Base-by-base conservation (phyloP, 1,284 basidiomycete genomes). In the Coniferiporia weirii region DNA sequence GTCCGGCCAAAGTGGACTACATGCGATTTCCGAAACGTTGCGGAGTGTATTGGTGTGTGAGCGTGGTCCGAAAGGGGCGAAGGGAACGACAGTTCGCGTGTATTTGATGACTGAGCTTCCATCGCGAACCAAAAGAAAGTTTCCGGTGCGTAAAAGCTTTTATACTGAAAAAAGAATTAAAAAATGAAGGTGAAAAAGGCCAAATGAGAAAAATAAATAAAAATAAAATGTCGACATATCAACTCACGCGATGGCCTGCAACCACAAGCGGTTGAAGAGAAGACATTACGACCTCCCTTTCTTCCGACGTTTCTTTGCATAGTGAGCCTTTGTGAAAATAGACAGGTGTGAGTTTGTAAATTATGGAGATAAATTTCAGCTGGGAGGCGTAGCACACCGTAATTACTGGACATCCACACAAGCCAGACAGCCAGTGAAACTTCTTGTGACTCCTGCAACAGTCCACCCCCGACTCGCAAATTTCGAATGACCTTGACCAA, bases 1-100 rank as follows among this genome's bases (percentile, higher is more conserved):
- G 64, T 65, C 57, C 71, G 76, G 1, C 70, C 71, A 62, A 75
- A 78, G 63, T 81, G 76, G 6, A 63, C 62, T 50, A 80, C 70
- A 34, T 69, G 70, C 13, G 70, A 62, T 20, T 62, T 60, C 9
- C 68, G 64, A 9, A 13, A 74, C 70, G 8, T 70, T 59, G 17
- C 67, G 70, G 12, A 36, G 12, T 36, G 34, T 13, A 52, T 19
- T 36, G 17, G 17, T 36, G n/a, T 12, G 9, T 34, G 15, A 8
- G 34, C 6, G 6, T 15, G 2, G 17, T 6, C 10, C 17, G 34
- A 36, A 17, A 20, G 19, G 6, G n/a, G 13, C 9, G n/a, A 38
- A 7, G n/a, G 8, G 32, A 15, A 38, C 9, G 50, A 20, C n/a
- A n/a, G 34, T 15, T 7, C n/a, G 19, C 35, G 17, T 34, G 17